Conservation (phyloP, 2,329 filamentous ascomycete species). For the Epichloe aotearoae region DNA sequence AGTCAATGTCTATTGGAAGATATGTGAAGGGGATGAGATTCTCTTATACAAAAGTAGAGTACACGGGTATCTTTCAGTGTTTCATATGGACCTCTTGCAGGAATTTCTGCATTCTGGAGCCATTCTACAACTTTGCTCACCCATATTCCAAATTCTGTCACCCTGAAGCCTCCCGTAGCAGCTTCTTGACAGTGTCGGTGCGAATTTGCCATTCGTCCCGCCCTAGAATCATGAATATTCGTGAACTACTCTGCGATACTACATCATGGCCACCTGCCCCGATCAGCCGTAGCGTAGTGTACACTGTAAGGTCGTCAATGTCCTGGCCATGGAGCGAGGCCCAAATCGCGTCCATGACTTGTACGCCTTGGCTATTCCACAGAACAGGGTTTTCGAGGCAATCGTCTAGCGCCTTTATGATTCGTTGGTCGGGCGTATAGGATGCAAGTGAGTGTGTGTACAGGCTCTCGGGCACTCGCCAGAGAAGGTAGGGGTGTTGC, state of each 20-base stretch:
- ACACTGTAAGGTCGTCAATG: constrained; percentile 10
- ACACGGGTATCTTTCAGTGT: too few relatives aligned
- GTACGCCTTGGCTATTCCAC: constrained; percentile 7
- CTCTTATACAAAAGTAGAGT: too few relatives aligned
- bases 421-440: constrained; percentile 8
- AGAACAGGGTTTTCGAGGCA: constrained; percentile 8
- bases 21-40: too few relatives aligned
- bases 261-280: constrained; percentile 18
- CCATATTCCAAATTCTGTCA: neutral
- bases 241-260: constrained; percentile 15
- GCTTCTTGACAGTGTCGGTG: constrained; percentile 10
- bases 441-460: constrained; percentile 16
- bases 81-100: too few relatives aligned
- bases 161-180: constrained; percentile 6
- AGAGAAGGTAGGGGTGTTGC: constrained; percentile 25
- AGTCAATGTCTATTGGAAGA: too few relatives aligned
- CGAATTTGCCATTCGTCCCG: constrained; percentile 21
- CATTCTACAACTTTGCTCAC: neutral
- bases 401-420: constrained; percentile 14
- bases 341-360: constrained; percentile 10
- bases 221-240: constrained; percentile 22
- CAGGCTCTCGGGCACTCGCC: constrained; percentile 18
- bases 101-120: too few relatives aligned
- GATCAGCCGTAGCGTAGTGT: constrained; percentile 19
- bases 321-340: constrained; percentile 6